Evolutionary conservation across 768 basidiomycete genomes (phyloP), one percentile per base, ranked within the genome.

Genomic region (Agrocybe chaxingu): DNA sequence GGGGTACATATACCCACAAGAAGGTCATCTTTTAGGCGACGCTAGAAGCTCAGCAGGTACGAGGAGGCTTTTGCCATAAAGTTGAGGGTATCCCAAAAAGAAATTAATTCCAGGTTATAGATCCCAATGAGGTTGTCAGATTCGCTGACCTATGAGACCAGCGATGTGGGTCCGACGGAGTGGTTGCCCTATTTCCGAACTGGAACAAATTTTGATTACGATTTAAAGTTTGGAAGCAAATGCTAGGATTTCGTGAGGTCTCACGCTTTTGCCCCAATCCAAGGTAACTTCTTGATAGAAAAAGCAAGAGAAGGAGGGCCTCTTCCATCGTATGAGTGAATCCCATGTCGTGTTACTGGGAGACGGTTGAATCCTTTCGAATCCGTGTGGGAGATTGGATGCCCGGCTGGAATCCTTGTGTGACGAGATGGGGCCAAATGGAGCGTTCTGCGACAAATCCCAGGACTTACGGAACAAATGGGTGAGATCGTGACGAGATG

Each of bases 21-120:
- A 48, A 54, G 51, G 38, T 48, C 32, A 50, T 55, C 46, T 49
- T 53, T 51, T 58, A 51, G 50, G 57, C 51, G 43, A 57, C 47
- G 33, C 45, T 40, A 52, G 55, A 52, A 57, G 47, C 49, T 54
- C 56, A 58, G 55, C 60, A 63, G 60, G 60, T 58, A 58, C 60
- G 56, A 50, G 56, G 59, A 56, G 51, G 45, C 53, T 53, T 47
- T 62, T 54, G 56, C 37, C 45, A 35, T 47, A 53, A 56, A 49
- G 42, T 46, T 46, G 29, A 19, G 49, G 43, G 46, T 48, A 55
- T 41, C 45, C 48, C 47, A 52, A 54, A 45, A 45, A 55, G 53
- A 55, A 50, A 51, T 44, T 48, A 45, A 50, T 54, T 51, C 43
- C 44, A 54, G 39, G 52, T 52, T 40, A 55, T 51, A 48, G 35